Percentiles rank a stretch among this genome's conserved stretches.
Conservation (phyloP, 345 rosid species). For the Heritiera littoralis region DNA sequence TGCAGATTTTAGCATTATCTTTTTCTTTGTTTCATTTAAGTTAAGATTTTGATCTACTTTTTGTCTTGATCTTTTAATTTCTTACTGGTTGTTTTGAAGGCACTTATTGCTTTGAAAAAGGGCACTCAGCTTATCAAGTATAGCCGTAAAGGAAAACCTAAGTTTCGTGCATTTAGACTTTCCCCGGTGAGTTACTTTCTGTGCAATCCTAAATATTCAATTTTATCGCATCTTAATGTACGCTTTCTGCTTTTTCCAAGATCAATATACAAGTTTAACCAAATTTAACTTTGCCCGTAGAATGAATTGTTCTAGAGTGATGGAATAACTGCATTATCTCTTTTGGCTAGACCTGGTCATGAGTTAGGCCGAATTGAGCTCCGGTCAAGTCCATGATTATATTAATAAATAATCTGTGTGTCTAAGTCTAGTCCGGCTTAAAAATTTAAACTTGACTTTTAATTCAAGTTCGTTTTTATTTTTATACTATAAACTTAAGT, state of each 20-base stretch:
- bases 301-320: background rate
- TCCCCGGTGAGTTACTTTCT: conserved; percentile 54
- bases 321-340: background rate
- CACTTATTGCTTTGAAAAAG: conserved; percentile 75
- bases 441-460: too few relatives aligned
- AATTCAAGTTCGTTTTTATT: too few relatives aligned
- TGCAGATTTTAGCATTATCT: background rate
- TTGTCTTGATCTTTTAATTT: background rate
- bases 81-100: conserved; percentile 47
- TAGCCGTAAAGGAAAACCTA: conserved; percentile 92
- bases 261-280: background rate
- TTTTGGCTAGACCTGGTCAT: too few relatives aligned
- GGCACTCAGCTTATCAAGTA: conserved; percentile 88
- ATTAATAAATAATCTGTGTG: too few relatives aligned
- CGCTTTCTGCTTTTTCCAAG: background rate
- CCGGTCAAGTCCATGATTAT: too few relatives aligned
- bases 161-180: conserved; percentile 79
- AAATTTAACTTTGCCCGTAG: background rate
- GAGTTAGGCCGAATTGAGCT: too few relatives aligned
- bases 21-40: background rate
- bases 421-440: too few relatives aligned
- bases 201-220: background rate
- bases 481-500: too few relatives aligned
- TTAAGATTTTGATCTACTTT: background rate
- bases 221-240: background rate